A percentile compares a stretch with the other conserved stretches of the same genome.
These are phyloP conservation scores for Candida sithepensis DNA, from an alignment of 805 yeast species.

Conservation along the genomic window DNA sequence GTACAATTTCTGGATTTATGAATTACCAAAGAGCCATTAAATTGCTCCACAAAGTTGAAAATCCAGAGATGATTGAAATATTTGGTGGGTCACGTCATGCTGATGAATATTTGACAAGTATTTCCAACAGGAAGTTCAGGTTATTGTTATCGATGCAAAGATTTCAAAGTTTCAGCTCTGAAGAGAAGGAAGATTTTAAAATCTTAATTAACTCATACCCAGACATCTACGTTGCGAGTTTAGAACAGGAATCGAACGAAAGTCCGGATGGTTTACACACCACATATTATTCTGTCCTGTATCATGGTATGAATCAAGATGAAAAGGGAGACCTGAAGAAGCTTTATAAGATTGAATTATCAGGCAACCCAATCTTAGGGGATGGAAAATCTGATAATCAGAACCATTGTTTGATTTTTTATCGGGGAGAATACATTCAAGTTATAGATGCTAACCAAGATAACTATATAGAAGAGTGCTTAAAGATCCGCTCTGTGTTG, in stretches of 20 bases:
- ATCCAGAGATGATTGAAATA: slow-evolving; percentile 45
- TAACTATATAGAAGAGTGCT: slow-evolving; percentile 89
- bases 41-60: slow-evolving; percentile 64
- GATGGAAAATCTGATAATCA: slow-evolving; percentile 97
- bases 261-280: slow-evolving; percentile 30
- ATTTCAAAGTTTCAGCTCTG: slow-evolving; percentile 55
- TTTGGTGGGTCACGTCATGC: slow-evolving; percentile 40
- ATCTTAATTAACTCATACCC: slow-evolving; percentile 73
- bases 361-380: slow-evolving; percentile 90
- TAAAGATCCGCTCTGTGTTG: slow-evolving; percentile 81
- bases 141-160: slow-evolving; percentile 88
- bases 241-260: slow-evolving; percentile 43
- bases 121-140: slow-evolving; percentile 78
- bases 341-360: slow-evolving; percentile 63
- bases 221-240: slow-evolving; percentile 50
- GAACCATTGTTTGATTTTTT: slow-evolving; percentile 79
- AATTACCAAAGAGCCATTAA: slow-evolving; percentile 74
- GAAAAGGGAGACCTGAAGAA: slow-evolving; percentile 44
- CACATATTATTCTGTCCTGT: slow-evolving; percentile 61
- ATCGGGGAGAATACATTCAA: slow-evolving; percentile 92
- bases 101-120: slow-evolving; percentile 63
- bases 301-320: slow-evolving; percentile 55
- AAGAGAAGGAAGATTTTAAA: slow-evolving; percentile 66
- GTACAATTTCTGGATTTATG: slow-evolving; percentile 82
- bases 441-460: slow-evolving; percentile 96